Conservation (phyloP, 192 early-diverging fungal species). For the Coemansia sp. region DNA sequence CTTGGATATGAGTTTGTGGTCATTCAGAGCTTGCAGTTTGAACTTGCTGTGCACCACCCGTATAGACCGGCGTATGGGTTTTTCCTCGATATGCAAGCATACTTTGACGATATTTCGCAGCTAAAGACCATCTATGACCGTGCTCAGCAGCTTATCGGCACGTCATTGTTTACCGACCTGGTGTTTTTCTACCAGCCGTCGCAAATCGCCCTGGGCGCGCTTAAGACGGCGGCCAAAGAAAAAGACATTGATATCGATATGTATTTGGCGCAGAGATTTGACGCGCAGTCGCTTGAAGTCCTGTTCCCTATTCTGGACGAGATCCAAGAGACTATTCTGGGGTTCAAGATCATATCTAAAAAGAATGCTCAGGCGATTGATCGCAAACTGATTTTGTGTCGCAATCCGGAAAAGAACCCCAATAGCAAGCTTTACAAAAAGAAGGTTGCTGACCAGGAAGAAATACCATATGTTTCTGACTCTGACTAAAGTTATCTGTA, state of each 20-base stretch:
- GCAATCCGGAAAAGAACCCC: conserved; percentile 74
- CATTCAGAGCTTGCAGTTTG: conserved; percentile 71
- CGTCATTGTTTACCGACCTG: conserved; percentile 68
- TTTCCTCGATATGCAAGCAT: conserved; percentile 69
- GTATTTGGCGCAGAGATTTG: conserved; percentile 51
- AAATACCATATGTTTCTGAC: conserved; percentile 45
- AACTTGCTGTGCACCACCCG: conserved; percentile 72
- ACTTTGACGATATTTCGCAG: conserved; percentile 19
- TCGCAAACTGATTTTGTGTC: conserved; percentile 60
- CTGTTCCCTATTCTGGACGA: conserved; percentile 55
- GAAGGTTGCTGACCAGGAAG: conserved; percentile 26
- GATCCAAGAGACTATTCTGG: conserved; percentile 52
- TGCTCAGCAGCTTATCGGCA: conserved; percentile 55
- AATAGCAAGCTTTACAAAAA: conserved; percentile 60
- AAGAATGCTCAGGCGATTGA: conserved; percentile 63
- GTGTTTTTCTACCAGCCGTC: conserved; percentile 73
- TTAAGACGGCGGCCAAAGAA: conserved; percentile 60
- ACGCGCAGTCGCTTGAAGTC: conserved; percentile 38
- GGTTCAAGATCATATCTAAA: conserved; percentile 33
- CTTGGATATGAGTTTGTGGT: conserved; percentile 66
- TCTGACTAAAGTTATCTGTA: conserved; percentile 20
- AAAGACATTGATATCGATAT: conserved; percentile 57
- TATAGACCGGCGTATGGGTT: conserved; percentile 67
- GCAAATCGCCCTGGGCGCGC: conserved; percentile 69
- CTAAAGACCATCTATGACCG: conserved; percentile 55